These are phyloP conservation scores for Vigna mungo DNA, from an alignment of 306 rosid species.

Conservation along the genomic window DNA sequence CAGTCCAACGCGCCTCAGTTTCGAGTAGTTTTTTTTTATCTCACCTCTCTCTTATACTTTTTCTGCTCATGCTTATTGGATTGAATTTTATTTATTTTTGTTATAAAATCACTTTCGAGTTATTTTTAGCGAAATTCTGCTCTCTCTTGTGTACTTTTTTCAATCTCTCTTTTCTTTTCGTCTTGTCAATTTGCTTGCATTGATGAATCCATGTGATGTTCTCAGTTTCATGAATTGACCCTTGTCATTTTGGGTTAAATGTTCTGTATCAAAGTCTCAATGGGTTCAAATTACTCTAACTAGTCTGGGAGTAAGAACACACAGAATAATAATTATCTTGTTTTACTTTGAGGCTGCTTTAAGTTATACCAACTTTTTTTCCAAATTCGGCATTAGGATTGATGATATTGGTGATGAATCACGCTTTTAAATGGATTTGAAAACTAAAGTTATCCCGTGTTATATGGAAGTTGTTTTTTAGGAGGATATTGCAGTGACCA, in stretches of 20 bases:
- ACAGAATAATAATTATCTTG: neutral
- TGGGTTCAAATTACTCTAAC: neutral
- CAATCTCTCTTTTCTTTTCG: neutral
- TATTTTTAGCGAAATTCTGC: neutral
- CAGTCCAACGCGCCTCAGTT: slow-evolving; percentile 89
- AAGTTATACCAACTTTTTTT: too few relatives aligned
- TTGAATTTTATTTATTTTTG: slow-evolving; percentile 27
- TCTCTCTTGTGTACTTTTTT: neutral
- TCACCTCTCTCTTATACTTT: neutral
- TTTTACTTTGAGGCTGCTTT: too few relatives aligned
- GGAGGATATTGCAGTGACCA: neutral
- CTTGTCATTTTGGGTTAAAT: neutral
- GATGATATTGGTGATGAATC: neutral
- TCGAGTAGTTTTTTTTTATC: slow-evolving; percentile 73
- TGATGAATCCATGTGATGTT: neutral
- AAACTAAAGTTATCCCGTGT: too few relatives aligned
- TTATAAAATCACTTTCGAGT: neutral
- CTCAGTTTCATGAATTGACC: neutral
- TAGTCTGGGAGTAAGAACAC: too few relatives aligned
- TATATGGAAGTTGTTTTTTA: neutral
- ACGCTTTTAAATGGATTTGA: neutral
- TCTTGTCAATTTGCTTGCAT: neutral
- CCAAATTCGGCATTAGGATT: neutral
- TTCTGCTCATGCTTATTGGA: neutral
- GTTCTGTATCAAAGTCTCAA: neutral